Evolutionary conservation across 75 land plant species (phyloP).

Genomic region (Pinus tabuliformis): DNA sequence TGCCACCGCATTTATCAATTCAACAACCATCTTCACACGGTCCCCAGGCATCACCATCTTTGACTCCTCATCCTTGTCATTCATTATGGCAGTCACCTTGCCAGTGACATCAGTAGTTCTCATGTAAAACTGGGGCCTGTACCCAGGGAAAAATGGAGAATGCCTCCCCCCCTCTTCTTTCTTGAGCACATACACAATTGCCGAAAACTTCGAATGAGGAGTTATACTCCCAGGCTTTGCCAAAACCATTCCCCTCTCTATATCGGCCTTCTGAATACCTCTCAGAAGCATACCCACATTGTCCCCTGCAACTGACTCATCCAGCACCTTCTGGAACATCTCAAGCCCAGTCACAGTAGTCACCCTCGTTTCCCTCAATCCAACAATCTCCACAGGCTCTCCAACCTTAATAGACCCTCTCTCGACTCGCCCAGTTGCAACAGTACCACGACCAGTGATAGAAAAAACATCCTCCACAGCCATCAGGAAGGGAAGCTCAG

Average conservation of each 20-base stretch:
- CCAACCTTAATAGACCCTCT: slow-evolving; percentile 80
- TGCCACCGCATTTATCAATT: slow-evolving; percentile 79
- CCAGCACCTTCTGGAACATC: slow-evolving; percentile 94
- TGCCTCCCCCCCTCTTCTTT: slow-evolving; percentile 95
- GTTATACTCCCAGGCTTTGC: slow-evolving; percentile 84
- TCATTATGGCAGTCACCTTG: slow-evolving; percentile 64
- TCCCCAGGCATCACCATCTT: slow-evolving; percentile 99
- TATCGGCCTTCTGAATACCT: slow-evolving; percentile 72
- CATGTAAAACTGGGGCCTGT: slow-evolving; percentile 92
- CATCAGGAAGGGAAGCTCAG: slow-evolving; percentile 82
- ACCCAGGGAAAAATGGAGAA: slow-evolving; percentile 82
- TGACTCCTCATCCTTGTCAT: slow-evolving; percentile 87
- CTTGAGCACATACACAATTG: slow-evolving; percentile 82
- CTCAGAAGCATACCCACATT: slow-evolving; percentile 80
- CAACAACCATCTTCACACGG: slow-evolving; percentile 85
- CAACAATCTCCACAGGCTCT: slow-evolving; percentile 85
- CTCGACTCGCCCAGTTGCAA: slow-evolving; percentile 94
- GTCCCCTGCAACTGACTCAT: slow-evolving; percentile 86
- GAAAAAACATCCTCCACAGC: slow-evolving; percentile 96
- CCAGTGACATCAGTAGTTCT: slow-evolving; percentile 97
- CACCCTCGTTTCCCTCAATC: slow-evolving; percentile 68
- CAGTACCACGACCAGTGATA: slow-evolving; percentile 97
- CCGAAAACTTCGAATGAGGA: slow-evolving; percentile 70
- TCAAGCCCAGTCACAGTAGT: slow-evolving; percentile 94
- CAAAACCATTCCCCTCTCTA: slow-evolving; percentile 85